A percentile compares a stretch with the other conserved stretches of the same genome.
These are phyloP conservation scores for Solanum corneliomulleri DNA, from an alignment of 257 asterid species.

Conservation along the genomic window DNA sequence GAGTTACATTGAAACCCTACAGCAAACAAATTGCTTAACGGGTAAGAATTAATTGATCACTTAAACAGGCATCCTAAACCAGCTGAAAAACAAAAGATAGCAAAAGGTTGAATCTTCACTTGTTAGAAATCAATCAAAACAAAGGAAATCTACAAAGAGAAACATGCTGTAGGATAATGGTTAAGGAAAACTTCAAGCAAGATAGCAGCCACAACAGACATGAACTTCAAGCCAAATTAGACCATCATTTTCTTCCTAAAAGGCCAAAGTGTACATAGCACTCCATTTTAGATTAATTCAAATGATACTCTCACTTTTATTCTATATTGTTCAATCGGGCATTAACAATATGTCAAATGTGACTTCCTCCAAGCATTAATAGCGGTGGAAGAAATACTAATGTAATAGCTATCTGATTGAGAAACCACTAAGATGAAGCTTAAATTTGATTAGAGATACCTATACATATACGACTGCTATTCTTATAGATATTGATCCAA, in stretches of 20 bases:
- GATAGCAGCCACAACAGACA: background rate
- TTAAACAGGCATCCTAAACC: background rate
- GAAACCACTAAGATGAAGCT: background rate
- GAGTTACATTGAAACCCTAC: constrained; percentile 45
- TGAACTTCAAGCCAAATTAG: background rate
- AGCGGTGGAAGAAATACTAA: background rate
- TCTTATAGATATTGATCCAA: background rate
- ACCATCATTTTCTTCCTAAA: background rate
- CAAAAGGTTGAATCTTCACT: constrained; percentile 11
- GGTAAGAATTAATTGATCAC: background rate
- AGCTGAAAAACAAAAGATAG: background rate
- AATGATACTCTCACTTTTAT: background rate
- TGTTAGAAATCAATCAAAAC: background rate
- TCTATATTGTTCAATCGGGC: background rate
- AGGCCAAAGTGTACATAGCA: background rate
- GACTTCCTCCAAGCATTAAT: background rate
- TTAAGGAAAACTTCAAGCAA: background rate
- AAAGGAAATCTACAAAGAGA: background rate
- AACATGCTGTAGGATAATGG: background rate
- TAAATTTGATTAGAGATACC: background rate
- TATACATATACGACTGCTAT: background rate
- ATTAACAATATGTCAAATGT: background rate
- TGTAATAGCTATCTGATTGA: background rate
- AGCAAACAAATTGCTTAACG: background rate
- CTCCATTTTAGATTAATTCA: background rate